Conservation (phyloP, 1,284 basidiomycete species). For the Cryptococcus sp. region DNA sequence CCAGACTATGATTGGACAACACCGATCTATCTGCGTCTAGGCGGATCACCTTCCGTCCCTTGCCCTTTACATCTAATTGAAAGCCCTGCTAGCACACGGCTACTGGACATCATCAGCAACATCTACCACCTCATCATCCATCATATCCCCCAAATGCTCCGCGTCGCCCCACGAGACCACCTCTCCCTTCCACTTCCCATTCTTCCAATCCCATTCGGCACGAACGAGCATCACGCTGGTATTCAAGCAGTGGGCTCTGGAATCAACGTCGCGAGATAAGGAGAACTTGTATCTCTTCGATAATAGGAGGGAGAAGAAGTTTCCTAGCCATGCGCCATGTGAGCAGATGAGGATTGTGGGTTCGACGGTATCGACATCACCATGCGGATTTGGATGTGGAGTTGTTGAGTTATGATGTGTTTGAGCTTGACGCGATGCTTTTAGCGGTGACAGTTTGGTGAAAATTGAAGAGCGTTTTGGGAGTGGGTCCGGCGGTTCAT, state of each 20-base stretch:
- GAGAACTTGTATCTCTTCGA: constrained; percentile 9
- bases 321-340: constrained; percentile 47
- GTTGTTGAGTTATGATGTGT: no score
- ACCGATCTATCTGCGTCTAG: no score
- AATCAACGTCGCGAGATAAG: constrained; percentile 17
- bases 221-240: constrained; percentile 35
- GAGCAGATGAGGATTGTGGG: constrained; percentile 36
- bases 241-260: constrained; percentile 22
- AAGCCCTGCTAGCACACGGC: no score
- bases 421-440: no score
- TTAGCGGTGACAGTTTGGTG: not conserved
- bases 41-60: no score
- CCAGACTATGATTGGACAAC: no score
- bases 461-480: not conserved
- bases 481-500: constrained; percentile 12
- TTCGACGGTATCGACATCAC: not conserved
- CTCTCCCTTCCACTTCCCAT: constrained; percentile 14
- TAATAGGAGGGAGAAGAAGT: constrained; percentile 30
- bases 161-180: constrained; percentile 29
- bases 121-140: constrained; percentile 3
- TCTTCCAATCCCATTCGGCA: constrained; percentile 2
- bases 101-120: constrained; percentile 13
- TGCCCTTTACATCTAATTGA: no score
- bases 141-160: constrained; percentile 23
- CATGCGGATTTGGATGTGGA: no score